Base-by-base conservation (phyloP, 352 stramenopile genomes). In the Saprolegnia diclina region DNA sequence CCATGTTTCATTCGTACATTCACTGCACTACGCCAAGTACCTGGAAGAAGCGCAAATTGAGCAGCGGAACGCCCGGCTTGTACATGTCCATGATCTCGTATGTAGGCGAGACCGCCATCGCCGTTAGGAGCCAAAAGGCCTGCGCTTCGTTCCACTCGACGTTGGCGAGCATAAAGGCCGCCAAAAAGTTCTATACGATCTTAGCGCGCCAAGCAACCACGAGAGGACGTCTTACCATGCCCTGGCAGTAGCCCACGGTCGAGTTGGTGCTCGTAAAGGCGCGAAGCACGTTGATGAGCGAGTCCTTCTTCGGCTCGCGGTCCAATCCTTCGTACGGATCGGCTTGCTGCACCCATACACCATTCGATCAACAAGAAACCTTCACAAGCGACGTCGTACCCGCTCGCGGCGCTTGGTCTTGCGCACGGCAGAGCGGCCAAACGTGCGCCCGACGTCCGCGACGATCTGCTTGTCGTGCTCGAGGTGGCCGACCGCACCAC, bases 161-260 rank as follows among this genome's bases (percentile, higher is more conserved):
- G 38, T 88, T 77, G 21, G 82, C 79, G n/a, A 92, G 76, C 54
- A 90, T 66, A 19, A 90, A 37, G 13, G 80, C 81, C 0, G 79
- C 74, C 21, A 92, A 79, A 54, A 89, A 77, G 56, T 92, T 69
- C 63, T 69, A 61, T 21, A 56, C 13, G 16, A 22, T 26, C 13
- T 19, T 38, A 3, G n/a, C 26, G 0, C 21, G 22, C 59, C 32
- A 40, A 5, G 5, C 56, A 21, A 19, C 42, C 13, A 26, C 21
- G 11, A n/a, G 6, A 46, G 5, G 21, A 59, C 48, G 22, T 1
- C 21, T 32, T 45, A 69, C 82, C 82, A 92, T 85, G 13, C 84
- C 84, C 57, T 90, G 84, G 26, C 82, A 90, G 71, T 92, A 92
- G 0, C 82, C 84, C 29, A 90, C 79, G 65, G 87, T 82, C 0